These are phyloP conservation scores for Apiotrichum mycotoxinovorans DNA, from an alignment of 1,284 basidiomycete genomes.

Conservation along the genomic window DNA sequence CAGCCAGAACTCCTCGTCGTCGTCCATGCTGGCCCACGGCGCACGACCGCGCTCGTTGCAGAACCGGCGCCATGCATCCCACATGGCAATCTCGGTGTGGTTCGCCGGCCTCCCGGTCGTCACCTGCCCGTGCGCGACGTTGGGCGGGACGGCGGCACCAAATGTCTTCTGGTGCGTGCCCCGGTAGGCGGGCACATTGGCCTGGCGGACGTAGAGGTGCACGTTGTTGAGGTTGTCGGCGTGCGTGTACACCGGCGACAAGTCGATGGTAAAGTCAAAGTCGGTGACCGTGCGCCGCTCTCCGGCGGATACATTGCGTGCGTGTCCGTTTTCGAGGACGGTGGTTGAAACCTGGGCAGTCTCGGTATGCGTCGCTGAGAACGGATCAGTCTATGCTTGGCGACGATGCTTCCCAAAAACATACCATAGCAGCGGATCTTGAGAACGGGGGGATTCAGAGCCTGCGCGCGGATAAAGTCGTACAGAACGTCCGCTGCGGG, in stretches of 20 bases:
- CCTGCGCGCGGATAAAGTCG: slow-evolving; percentile 33
- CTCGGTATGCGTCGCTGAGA: slow-evolving; percentile 24
- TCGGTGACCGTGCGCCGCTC: slow-evolving; percentile 31
- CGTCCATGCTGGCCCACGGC: slow-evolving; percentile 10
- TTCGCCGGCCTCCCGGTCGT: slow-evolving; percentile 2
- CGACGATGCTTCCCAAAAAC: neutral
- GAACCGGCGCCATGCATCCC: slow-evolving; percentile 8
- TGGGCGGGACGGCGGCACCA: slow-evolving; percentile 1
- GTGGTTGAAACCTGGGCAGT: slow-evolving; percentile 20
- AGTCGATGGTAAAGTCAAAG: slow-evolving; percentile 44
- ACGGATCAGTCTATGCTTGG: neutral
- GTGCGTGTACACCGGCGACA: slow-evolving; percentile 28
- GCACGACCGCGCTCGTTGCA: slow-evolving; percentile 9
- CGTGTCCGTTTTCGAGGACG: slow-evolving; percentile 25
- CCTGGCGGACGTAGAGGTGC: slow-evolving; percentile 16
- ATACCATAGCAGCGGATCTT: slow-evolving; percentile 26
- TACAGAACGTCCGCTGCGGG: slow-evolving; percentile 36
- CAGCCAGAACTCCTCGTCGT: slow-evolving; percentile 14
- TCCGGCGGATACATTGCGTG: slow-evolving; percentile 21
- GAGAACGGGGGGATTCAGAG: slow-evolving; percentile 27
- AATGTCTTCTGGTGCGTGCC: slow-evolving; percentile 14
- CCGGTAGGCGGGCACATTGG: slow-evolving; percentile 13
- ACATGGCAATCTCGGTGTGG: neutral
- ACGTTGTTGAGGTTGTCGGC: slow-evolving; percentile 33
- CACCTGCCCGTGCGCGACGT: neutral